Percentiles rank a stretch among this genome's conserved stretches.
Conservation (phyloP, 2,329 filamentous ascomycete genomes). For the Exophiala sideris region DNA sequence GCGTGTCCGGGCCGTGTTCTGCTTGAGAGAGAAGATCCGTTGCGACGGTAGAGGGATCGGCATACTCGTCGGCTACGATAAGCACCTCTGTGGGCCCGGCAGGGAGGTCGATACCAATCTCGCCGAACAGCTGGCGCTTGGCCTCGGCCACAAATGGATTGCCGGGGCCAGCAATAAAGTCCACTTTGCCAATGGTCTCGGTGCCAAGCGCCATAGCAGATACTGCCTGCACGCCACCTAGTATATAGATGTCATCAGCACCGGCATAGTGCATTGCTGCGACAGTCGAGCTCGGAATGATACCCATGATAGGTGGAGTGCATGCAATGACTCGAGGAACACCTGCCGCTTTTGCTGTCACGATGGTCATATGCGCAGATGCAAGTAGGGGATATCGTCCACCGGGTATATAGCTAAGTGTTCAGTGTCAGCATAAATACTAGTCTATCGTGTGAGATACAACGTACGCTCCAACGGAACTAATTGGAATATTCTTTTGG, state of each 20-base stretch:
- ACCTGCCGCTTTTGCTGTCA: slow-evolving; percentile 54
- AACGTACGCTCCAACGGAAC: too few species aligned
- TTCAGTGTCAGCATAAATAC: too few species aligned
- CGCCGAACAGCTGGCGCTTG: slow-evolving; percentile 54
- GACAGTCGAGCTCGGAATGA: slow-evolving; percentile 49
- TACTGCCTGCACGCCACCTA: slow-evolving; percentile 54
- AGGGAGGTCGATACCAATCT: slow-evolving; percentile 54
- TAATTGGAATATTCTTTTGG: too few species aligned
- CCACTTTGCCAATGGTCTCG: slow-evolving; percentile 47
- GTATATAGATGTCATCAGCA: slow-evolving; percentile 50
- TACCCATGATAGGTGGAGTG: slow-evolving; percentile 51
- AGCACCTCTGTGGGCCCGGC: slow-evolving; percentile 55
- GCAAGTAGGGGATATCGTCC: slow-evolving; percentile 54
- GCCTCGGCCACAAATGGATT: slow-evolving; percentile 56
- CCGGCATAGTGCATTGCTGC: slow-evolving; percentile 51
- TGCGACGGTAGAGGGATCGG: slow-evolving; percentile 46
- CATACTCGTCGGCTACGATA: slow-evolving; percentile 48
- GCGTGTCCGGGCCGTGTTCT: slow-evolving; percentile 53
- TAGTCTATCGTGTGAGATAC: too few species aligned
- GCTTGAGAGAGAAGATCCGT: slow-evolving; percentile 50
- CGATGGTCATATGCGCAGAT: slow-evolving; percentile 55
- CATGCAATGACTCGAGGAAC: slow-evolving; percentile 49
- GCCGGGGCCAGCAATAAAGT: slow-evolving; percentile 54
- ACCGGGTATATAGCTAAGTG: slow-evolving; percentile 45
- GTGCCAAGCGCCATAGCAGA: slow-evolving; percentile 53